Percentiles rank a stretch among this genome's conserved stretches.
phyloP scores from a whole-genome alignment of 2,329 filamentous ascomycete genomes.

The Ramichloridium luteum region DNA sequence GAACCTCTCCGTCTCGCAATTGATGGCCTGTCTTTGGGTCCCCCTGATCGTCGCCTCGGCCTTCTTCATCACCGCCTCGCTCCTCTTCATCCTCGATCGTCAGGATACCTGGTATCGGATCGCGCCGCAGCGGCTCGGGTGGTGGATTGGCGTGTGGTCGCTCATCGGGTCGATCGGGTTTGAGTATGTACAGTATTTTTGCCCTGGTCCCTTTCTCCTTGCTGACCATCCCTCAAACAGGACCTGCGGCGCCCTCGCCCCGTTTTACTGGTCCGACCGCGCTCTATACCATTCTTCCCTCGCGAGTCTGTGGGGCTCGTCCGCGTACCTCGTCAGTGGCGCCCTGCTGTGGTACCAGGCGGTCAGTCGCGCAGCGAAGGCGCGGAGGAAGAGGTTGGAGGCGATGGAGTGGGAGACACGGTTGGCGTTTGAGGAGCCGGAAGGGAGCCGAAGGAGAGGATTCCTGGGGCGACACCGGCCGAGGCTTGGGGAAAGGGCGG shows the following conservation, averaged over 20 bases:
- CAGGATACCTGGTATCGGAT: slow-evolving; percentile 22
- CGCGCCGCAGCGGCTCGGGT: slow-evolving; percentile 15
- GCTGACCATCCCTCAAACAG: slow-evolving; percentile 1
- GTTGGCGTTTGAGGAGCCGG: no score
- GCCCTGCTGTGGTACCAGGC: slow-evolving; percentile 22
- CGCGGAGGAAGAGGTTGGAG: no score
- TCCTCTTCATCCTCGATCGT: slow-evolving; percentile 21
- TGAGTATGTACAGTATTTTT: slow-evolving; percentile 12
- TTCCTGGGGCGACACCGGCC: no score
- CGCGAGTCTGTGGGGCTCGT: slow-evolving; percentile 18
- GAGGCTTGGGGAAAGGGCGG: no score
- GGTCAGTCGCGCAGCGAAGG: no score
- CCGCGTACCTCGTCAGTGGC: slow-evolving; percentile 16
- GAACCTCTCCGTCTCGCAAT: slow-evolving; percentile 14
- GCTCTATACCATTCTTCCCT: slow-evolving; percentile 16
- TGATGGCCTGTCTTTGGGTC: slow-evolving; percentile 17
- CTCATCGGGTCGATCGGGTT: slow-evolving; percentile 20
- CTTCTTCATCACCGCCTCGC: slow-evolving; percentile 20
- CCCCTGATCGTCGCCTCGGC: slow-evolving; percentile 19
- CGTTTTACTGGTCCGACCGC: slow-evolving; percentile 8
- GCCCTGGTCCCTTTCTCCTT: background rate
- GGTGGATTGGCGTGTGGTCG: slow-evolving; percentile 23
- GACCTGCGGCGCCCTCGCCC: slow-evolving; percentile 1
- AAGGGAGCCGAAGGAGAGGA: no score
- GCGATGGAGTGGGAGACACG: no score